phyloP scores from a whole-genome alignment of 805 yeast species.

The Candida peoriensis region DNA sequence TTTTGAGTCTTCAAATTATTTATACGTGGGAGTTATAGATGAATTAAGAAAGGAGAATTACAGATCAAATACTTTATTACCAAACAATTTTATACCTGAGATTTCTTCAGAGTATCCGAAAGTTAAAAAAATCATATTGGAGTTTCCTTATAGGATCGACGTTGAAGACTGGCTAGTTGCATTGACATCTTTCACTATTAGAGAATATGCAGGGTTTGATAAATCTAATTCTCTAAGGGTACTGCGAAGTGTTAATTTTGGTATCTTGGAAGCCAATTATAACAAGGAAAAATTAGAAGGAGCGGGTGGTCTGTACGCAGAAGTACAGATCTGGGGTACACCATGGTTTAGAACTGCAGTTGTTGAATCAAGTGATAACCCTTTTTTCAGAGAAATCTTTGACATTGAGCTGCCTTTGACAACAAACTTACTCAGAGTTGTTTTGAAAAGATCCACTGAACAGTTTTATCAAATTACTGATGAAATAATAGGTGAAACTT shows the following conservation, averaged over 20 bases:
- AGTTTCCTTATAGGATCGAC: constrained; percentile 63
- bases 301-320: constrained; percentile 49
- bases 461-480: constrained; percentile 24
- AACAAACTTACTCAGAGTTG: constrained; percentile 46
- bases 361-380: constrained; percentile 42
- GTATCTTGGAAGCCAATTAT: constrained; percentile 62
- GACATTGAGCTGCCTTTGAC: constrained; percentile 50
- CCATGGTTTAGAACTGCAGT: constrained; percentile 78
- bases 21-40: constrained; percentile 53
- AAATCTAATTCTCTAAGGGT: constrained; percentile 38
- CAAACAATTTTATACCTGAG: constrained; percentile 8
- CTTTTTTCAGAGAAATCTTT: constrained; percentile 84
- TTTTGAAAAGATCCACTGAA: constrained; percentile 32
- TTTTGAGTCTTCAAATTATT: constrained; percentile 50
- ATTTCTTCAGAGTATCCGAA: constrained; percentile 26
- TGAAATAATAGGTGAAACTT: constrained; percentile 26
- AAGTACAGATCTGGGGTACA: constrained; percentile 64
- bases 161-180: constrained; percentile 77
- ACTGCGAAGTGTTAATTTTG: constrained; percentile 47
- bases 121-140: constrained; percentile 41
- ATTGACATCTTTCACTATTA: constrained; percentile 53
- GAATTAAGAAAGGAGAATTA: constrained; percentile 39
- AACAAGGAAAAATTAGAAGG: constrained; percentile 16
- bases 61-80: constrained; percentile 2
- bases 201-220: constrained; percentile 40